Evolutionary conservation across 2,329 filamentous ascomycete genomes (phyloP).

Genomic region (Amylocarpus encephaloides): DNA sequence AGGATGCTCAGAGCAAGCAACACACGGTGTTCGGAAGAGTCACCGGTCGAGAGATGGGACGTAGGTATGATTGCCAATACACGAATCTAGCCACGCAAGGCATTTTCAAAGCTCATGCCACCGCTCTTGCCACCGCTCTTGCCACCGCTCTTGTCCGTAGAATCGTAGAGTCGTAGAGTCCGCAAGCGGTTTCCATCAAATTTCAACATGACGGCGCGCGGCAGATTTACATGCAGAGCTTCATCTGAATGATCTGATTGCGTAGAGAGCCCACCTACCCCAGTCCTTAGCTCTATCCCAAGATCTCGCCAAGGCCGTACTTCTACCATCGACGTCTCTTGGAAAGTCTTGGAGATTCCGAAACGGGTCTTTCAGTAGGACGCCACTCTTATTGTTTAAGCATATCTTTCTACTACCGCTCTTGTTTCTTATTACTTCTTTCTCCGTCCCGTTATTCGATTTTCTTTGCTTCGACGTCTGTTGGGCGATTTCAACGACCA

Average conservation of each 20-base stretch:
- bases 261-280: background rate
- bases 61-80: too few relatives aligned
- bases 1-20: too few relatives aligned
- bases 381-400: slow-evolving; percentile 7
- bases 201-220: background rate
- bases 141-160: too few relatives aligned
- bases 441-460: background rate
- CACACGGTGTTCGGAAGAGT: too few relatives aligned
- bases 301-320: background rate
- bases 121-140: too few relatives aligned
- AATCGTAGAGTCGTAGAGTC: too few relatives aligned
- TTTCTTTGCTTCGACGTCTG: background rate
- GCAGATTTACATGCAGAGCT: background rate
- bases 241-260: background rate
- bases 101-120: too few relatives aligned
- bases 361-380: background rate
- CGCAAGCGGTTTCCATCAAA: background rate
- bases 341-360: background rate
- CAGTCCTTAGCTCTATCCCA: background rate
- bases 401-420: slow-evolving; percentile 1
- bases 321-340: background rate
- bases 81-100: too few relatives aligned
- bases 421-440: background rate
- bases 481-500: background rate
- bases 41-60: too few relatives aligned